These are phyloP conservation scores for Pichia sp. DNA, from an alignment of 1,139 yeast genomes.

Conservation along the genomic window DNA sequence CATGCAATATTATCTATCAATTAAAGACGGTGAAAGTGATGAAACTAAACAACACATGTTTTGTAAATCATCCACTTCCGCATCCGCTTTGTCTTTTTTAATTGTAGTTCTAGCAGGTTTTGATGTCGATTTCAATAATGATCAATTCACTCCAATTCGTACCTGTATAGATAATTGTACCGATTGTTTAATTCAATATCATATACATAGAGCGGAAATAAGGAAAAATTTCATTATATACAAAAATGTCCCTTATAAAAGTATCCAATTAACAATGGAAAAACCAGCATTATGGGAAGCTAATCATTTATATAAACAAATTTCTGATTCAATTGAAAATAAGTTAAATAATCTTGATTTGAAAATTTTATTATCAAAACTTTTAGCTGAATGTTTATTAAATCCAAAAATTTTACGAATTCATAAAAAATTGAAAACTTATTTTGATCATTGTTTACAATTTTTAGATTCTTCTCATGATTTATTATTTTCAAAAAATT, in stretches of 20 bases:
- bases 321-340: constrained; percentile 25
- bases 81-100: constrained; percentile 13
- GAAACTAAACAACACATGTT: constrained; percentile 11
- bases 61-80: constrained; percentile 13
- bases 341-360: constrained; percentile 22
- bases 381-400: constrained; percentile 42
- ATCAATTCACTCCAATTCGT: constrained; percentile 13
- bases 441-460: constrained; percentile 19
- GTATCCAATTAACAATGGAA: constrained; percentile 46
- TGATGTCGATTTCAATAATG: constrained; percentile 14
- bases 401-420: constrained; percentile 46
- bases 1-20: constrained; percentile 12
- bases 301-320: constrained; percentile 26
- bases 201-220: constrained; percentile 46
- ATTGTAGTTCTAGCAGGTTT: constrained; percentile 17
- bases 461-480: constrained; percentile 15
- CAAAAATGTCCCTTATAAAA: constrained; percentile 43
- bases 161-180: constrained; percentile 41
- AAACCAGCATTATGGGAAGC: constrained; percentile 53
- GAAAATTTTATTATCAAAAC: constrained; percentile 19
- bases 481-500: constrained; percentile 8
- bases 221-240: constrained; percentile 46
- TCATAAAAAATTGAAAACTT: constrained; percentile 28
- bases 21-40: neutral
- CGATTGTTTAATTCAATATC: constrained; percentile 47